A percentile compares a stretch with the other conserved stretches of the same genome.
These are phyloP conservation scores for Talaromyces sp. DNA, from an alignment of 2,329 filamentous ascomycete species.

Conservation along the genomic window DNA sequence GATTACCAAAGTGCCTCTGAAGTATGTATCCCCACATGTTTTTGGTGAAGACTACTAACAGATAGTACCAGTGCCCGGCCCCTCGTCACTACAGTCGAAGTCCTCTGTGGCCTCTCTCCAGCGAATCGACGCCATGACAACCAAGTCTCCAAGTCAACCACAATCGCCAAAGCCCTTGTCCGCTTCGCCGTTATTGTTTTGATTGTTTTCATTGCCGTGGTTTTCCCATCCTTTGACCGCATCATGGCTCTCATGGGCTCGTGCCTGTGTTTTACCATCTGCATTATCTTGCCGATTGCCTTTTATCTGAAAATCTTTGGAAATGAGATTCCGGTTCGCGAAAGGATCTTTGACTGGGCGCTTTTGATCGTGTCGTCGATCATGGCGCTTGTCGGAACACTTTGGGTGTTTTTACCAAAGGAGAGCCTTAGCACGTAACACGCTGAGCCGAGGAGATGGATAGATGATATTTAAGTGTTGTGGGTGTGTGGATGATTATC, in stretches of 20 bases:
- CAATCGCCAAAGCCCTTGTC: conserved; percentile 54
- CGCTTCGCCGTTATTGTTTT: conserved; percentile 62
- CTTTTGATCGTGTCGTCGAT: conserved; percentile 65
- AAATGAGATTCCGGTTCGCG: conserved; percentile 58
- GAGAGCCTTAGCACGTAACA: conserved; percentile 54
- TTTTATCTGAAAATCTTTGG: conserved; percentile 91
- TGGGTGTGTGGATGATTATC: neutral
- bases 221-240: conserved; percentile 75
- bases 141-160: conserved; percentile 46
- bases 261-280: conserved; percentile 88
- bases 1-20: conserved; percentile 89
- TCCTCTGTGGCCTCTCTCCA: conserved; percentile 67
- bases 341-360: conserved; percentile 62
- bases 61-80: conserved; percentile 59
- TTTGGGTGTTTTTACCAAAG: conserved; percentile 84
- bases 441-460: neutral
- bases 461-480: neutral
- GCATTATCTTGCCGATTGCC: conserved; percentile 78
- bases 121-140: conserved; percentile 30
- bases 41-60: conserved; percentile 16
- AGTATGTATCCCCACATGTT: conserved; percentile 38
- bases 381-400: conserved; percentile 71
- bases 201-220: conserved; percentile 69
- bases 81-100: conserved; percentile 78
- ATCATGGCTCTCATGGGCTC: conserved; percentile 91